Conservation (phyloP, 768 basidiomycete genomes). For the Botryobasidium botryosum region DNA sequence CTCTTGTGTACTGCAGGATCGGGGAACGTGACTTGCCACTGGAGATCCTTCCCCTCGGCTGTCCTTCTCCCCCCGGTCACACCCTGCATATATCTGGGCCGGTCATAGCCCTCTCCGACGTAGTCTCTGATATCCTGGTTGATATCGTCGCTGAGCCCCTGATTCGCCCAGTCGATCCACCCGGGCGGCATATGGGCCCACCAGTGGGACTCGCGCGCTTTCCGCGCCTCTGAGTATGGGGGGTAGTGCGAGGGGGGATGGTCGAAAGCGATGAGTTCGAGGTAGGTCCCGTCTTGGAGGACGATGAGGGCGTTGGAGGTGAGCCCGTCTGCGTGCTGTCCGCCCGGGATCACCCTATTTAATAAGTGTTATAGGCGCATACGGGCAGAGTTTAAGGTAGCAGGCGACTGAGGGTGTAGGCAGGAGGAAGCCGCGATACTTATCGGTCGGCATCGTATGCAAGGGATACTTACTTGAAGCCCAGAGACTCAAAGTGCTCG, state of each 20-base stretch:
- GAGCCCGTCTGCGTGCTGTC: conserved; percentile 43
- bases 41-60: conserved; percentile 35
- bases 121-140: conserved; percentile 40
- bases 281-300: conserved; percentile 39
- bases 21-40: conserved; percentile 41
- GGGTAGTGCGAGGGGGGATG: conserved; percentile 34
- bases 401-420: background rate
- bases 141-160: conserved; percentile 29
- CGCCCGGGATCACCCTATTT: conserved; percentile 47
- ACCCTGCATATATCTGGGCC: conserved; percentile 21
- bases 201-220: conserved; percentile 27
- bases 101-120: conserved; percentile 21
- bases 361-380: background rate
- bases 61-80: conserved; percentile 36
- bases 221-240: conserved; percentile 28
- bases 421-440: background rate
- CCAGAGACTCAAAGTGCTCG: conserved; percentile 37
- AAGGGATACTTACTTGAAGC: conserved; percentile 37
- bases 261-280: conserved; percentile 55
- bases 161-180: conserved; percentile 53
- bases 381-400: background rate
- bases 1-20: conserved; percentile 8
- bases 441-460: background rate
- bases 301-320: conserved; percentile 52
- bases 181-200: conserved; percentile 42